Evolutionary conservation across 306 rosid genomes (phyloP).

Genomic region (Malus asiatica): DNA sequence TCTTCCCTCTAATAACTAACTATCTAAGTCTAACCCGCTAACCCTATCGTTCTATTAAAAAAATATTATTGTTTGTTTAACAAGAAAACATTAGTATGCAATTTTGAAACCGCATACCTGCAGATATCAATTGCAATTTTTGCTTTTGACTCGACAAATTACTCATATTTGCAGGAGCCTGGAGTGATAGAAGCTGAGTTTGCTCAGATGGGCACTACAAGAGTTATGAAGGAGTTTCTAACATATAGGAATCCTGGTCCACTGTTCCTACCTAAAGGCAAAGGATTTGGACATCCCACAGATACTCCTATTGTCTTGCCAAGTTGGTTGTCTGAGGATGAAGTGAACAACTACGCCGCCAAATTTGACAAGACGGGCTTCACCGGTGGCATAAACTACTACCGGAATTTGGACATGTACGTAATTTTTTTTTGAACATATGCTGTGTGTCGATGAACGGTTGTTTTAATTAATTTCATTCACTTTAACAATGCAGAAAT

Average conservation of each 20-base stretch:
- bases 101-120: too few relatives aligned
- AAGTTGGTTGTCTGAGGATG: slow-evolving; percentile 63
- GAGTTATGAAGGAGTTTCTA: slow-evolving; percentile 49
- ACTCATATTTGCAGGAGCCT: slow-evolving; percentile 37
- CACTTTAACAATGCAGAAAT: slow-evolving; percentile 38
- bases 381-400: slow-evolving; percentile 61
- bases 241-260: slow-evolving; percentile 61
- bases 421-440: neutral
- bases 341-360: slow-evolving; percentile 44
- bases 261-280: slow-evolving; percentile 45
- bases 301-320: slow-evolving; percentile 53
- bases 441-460: neutral
- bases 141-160: neutral
- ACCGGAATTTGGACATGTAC: slow-evolving; percentile 60
- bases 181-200: slow-evolving; percentile 73
- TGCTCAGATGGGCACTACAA: slow-evolving; percentile 52
- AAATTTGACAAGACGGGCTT: slow-evolving; percentile 60
- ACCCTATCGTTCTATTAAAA: too few relatives aligned
- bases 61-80: too few relatives aligned
- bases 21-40: too few relatives aligned
- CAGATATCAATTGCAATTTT: neutral
- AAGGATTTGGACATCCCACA: slow-evolving; percentile 32
- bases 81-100: too few relatives aligned
- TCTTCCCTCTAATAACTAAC: too few relatives aligned
- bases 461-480: neutral